Percentiles rank a stretch among this genome's conserved stretches.
These are phyloP conservation scores for Aquanectria penicillioides DNA, from an alignment of 2,329 filamentous ascomycete species.

Conservation along the genomic window DNA sequence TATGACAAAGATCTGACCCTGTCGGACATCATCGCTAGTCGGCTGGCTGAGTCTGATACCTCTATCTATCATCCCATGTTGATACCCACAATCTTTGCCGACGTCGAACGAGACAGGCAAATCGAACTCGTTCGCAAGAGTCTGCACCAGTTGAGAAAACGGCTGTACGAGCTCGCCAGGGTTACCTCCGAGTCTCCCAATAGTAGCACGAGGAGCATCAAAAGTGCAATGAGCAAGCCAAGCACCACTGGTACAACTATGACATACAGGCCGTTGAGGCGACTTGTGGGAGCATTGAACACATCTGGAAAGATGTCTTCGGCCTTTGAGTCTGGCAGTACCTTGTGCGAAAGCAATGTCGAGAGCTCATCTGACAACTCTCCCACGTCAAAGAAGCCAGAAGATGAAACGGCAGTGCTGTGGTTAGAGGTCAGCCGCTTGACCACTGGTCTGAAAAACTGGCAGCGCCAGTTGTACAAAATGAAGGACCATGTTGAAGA, in stretches of 20 bases:
- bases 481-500: slow-evolving; percentile 32
- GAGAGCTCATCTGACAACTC: neutral
- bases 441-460: slow-evolving; percentile 27
- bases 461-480: slow-evolving; percentile 32
- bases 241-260: too few relatives aligned
- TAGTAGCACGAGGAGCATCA: too few relatives aligned
- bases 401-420: slow-evolving; percentile 2
- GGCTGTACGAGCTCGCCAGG: neutral
- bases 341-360: neutral
- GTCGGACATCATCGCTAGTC: slow-evolving; percentile 1
- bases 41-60: slow-evolving; percentile 16
- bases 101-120: slow-evolving; percentile 29
- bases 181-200: neutral
- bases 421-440: slow-evolving; percentile 35
- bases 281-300: too few relatives aligned
- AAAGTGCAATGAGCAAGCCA: too few relatives aligned
- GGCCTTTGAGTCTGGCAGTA: neutral
- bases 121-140: slow-evolving; percentile 11
- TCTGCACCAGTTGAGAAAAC: neutral
- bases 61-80: slow-evolving; percentile 25
- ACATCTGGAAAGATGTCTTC: neutral
- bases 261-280: too few relatives aligned
- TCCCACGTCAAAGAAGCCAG: neutral
- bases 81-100: slow-evolving; percentile 27
- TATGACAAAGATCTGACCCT: neutral